Evolutionary conservation across 2,329 filamentous ascomycete species (phyloP).

Genomic region (Podosphaera fusca): DNA sequence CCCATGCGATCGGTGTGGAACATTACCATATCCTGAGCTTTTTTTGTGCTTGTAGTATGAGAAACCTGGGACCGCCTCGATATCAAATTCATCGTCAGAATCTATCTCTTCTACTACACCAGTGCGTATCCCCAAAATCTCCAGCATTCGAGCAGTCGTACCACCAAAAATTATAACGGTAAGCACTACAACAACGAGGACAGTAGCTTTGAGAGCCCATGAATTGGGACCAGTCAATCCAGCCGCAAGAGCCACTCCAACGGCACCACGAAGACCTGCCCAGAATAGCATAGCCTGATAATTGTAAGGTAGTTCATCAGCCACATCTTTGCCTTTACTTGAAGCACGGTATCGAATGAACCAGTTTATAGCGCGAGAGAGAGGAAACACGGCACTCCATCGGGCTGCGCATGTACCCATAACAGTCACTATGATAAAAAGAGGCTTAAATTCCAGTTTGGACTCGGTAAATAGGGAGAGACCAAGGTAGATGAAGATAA

Average conservation of each 20-base stretch:
- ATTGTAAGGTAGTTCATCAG: conserved; percentile 76
- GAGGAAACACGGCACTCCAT: conserved; percentile 84
- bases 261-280: conserved; percentile 85
- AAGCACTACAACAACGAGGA: conserved; percentile 89
- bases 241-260: conserved; percentile 83
- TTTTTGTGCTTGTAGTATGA: conserved; percentile 50
- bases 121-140: conserved; percentile 88
- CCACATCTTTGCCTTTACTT: conserved; percentile 49
- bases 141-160: conserved; percentile 90
- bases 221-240: conserved; percentile 65
- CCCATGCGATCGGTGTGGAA: conserved; percentile 46
- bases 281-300: conserved; percentile 99
- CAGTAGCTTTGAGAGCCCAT: conserved; percentile 69
- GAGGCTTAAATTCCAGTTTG: conserved; percentile 70
- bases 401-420: conserved; percentile 77
- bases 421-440: conserved; percentile 84
- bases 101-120: conserved; percentile 94
- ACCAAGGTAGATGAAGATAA: conserved; percentile 97
- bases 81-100: conserved; percentile 96
- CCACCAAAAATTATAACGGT: conserved; percentile 98
- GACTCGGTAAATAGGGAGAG: conserved; percentile 84
- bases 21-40: conserved; percentile 35
- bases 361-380: conserved; percentile 77
- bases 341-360: conserved; percentile 70
- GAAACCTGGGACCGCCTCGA: conserved; percentile 25